Evolutionary conservation across 2,329 filamentous ascomycete genomes (phyloP).

Genomic region (Ceratocystis lukuohia): DNA sequence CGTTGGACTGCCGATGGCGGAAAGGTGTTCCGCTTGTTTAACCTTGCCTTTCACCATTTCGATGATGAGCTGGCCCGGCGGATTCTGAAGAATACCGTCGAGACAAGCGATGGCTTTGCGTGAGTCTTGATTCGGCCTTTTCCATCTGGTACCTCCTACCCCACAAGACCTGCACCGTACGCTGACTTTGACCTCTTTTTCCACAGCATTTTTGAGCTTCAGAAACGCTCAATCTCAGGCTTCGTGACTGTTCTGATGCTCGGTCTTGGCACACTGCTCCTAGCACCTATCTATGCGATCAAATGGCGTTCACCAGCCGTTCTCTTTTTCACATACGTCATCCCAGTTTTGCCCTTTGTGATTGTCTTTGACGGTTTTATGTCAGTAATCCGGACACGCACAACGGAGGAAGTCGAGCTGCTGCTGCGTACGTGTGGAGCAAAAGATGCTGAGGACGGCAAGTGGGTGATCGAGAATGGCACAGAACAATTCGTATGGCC

Average conservation of each 20-base stretch:
- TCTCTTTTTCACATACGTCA: conserved; percentile 51
- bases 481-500: conserved; percentile 37
- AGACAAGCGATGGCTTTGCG: conserved; percentile 52
- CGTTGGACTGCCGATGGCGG: conserved; percentile 25
- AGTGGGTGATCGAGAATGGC: conserved; percentile 40
- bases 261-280: conserved; percentile 37
- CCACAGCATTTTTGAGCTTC: conserved; percentile 53
- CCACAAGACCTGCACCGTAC: not conserved
- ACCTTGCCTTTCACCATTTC: conserved; percentile 67
- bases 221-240: conserved; percentile 46
- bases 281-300: conserved; percentile 41
- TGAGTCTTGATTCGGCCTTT: conserved; percentile 11
- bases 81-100: conserved; percentile 51
- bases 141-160: not conserved
- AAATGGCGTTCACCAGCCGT: conserved; percentile 40
- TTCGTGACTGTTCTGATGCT: conserved; percentile 41
- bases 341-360: conserved; percentile 55
- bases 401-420: conserved; percentile 47
- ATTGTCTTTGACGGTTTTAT: conserved; percentile 56
- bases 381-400: conserved; percentile 53
- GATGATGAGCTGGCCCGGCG: conserved; percentile 46
- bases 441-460: conserved; percentile 28
- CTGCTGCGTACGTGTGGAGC: conserved; percentile 41
- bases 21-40: conserved; percentile 56
- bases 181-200: conserved; percentile 22